phyloP scores from a whole-genome alignment of 345 rosid species.

The Zanthoxylum bungeanum region DNA sequence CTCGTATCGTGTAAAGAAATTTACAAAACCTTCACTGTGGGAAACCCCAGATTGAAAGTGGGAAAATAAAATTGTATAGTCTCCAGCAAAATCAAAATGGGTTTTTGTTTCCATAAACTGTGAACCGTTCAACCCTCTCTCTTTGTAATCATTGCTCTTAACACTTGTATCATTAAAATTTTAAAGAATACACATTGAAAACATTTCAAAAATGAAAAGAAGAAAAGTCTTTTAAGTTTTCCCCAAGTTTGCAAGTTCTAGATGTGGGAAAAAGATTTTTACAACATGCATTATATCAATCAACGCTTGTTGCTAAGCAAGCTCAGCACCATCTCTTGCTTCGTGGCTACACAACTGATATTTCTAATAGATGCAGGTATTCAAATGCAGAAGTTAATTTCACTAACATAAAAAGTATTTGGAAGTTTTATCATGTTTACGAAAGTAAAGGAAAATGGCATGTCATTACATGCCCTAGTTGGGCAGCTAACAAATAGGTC shows the following conservation, averaged over 20 bases:
- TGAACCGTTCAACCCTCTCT: slow-evolving; percentile 58
- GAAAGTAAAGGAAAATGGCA: not conserved
- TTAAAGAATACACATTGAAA: not conserved
- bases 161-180: not conserved
- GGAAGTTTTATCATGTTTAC: not conserved
- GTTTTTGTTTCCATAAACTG: not conserved
- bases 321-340: not conserved
- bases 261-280: not conserved
- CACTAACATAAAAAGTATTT: not conserved
- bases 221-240: not conserved
- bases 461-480: not conserved
- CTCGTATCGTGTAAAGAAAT: slow-evolving; percentile 53
- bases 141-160: slow-evolving; percentile 47
- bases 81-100: slow-evolving; percentile 5
- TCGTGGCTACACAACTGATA: not conserved
- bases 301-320: not conserved
- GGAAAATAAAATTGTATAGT: not conserved
- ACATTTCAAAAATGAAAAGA: not conserved
- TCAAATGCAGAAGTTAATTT: not conserved
- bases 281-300: not conserved
- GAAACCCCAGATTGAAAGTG: slow-evolving; percentile 18
- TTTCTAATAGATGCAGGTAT: not conserved
- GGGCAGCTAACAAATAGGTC: not conserved
- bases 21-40: slow-evolving; percentile 32
- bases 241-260: not conserved